phyloP scores from a whole-genome alignment of 371 early-diverging fungal species.

The Zopfochytrium polystomum region DNA sequence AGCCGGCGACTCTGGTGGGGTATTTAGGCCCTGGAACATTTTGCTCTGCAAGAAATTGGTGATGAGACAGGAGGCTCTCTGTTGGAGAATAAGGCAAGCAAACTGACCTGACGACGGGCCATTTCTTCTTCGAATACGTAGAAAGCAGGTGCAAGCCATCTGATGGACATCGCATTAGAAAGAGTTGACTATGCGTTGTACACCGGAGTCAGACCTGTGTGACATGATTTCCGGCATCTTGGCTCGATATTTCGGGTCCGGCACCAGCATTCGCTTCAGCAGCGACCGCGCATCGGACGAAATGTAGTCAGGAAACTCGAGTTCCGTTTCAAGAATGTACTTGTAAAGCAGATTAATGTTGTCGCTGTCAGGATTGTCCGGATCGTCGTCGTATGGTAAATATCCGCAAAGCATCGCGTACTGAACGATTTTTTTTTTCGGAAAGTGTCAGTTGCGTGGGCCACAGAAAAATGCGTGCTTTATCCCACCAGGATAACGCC shows the following conservation, averaged over 20 bases:
- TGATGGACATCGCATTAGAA: constrained; percentile 76
- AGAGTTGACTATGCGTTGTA: too few species aligned
- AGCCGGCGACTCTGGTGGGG: too few species aligned
- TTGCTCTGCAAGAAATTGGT: too few species aligned
- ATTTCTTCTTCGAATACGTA: constrained; percentile 20
- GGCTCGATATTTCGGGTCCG: constrained; percentile 82
- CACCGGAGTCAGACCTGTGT: too few species aligned
- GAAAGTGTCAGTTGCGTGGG: not conserved
- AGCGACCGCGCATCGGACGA: constrained; percentile 74
- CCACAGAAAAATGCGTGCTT: constrained; percentile 1
- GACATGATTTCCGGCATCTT: constrained; percentile 80
- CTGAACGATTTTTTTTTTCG: not conserved
- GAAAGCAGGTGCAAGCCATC: constrained; percentile 34
- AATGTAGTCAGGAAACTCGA: constrained; percentile 88
- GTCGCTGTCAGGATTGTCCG: constrained; percentile 91
- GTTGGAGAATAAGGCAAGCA: not conserved
- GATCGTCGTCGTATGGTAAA: constrained; percentile 98
- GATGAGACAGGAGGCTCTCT: not conserved
- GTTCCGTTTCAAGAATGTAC: constrained; percentile 85
- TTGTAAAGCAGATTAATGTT: constrained; percentile 94
- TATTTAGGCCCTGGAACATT: too few species aligned
- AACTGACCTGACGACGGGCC: constrained; percentile 4
- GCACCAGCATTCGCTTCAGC: constrained; percentile 86
- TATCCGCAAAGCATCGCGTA: constrained; percentile 97
- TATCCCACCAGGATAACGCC: constrained; percentile 80